A percentile compares a stretch with the other conserved stretches of the same genome.
phyloP scores from a whole-genome alignment of 2,329 filamentous ascomycete species.

The Arthrobotrys sphaeroides region DNA sequence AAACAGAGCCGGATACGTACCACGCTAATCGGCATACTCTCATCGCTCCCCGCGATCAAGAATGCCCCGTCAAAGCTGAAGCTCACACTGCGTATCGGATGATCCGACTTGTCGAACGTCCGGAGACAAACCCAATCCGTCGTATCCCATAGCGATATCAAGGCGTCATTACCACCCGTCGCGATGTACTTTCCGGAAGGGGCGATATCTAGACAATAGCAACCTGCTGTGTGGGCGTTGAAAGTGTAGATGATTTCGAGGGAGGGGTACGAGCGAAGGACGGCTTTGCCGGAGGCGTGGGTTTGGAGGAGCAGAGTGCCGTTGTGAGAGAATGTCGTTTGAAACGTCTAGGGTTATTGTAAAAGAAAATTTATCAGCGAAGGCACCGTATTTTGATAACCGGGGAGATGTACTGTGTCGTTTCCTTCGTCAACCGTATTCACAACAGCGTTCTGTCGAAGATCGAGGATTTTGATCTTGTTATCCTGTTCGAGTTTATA shows the following conservation, averaged over 20 bases:
- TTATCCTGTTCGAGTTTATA: slow-evolving; percentile 58
- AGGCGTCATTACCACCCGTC: slow-evolving; percentile 66
- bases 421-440: slow-evolving; percentile 57
- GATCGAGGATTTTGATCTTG: slow-evolving; percentile 58
- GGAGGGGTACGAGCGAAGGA: slow-evolving; percentile 63
- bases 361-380: slow-evolving; percentile 22
- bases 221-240: slow-evolving; percentile 65
- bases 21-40: slow-evolving; percentile 60
- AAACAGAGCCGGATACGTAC: too few species aligned
- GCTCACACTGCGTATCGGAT: slow-evolving; percentile 65
- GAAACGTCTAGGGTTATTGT: slow-evolving; percentile 64
- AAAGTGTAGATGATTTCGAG: slow-evolving; percentile 62
- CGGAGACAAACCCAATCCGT: slow-evolving; percentile 66
- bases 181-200: slow-evolving; percentile 66
- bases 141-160: slow-evolving; percentile 68
- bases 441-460: slow-evolving; percentile 55
- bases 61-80: slow-evolving; percentile 68
- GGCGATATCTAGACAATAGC: slow-evolving; percentile 64
- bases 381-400: slow-evolving; percentile 58
- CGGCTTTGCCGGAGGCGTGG: slow-evolving; percentile 65
- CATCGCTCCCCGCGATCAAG: slow-evolving; percentile 65
- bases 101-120: slow-evolving; percentile 63
- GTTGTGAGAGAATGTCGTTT: slow-evolving; percentile 66
- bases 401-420: slow-evolving; percentile 16
- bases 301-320: slow-evolving; percentile 65